Evolutionary conservation across 805 yeast species (phyloP).

Genomic region (Maudiozyma saulgeensis): DNA sequence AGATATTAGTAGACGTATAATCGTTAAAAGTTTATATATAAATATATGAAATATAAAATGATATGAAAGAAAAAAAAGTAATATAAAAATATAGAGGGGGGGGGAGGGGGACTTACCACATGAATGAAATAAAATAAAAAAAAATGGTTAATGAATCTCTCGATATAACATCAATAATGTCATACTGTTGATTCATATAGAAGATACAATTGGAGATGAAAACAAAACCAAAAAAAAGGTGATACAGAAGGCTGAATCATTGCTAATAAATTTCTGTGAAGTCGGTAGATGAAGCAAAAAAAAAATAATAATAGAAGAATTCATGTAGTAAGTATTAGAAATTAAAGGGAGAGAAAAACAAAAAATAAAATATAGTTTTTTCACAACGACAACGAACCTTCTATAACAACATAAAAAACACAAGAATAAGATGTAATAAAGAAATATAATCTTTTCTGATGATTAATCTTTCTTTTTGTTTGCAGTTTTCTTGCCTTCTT

Average conservation of each 20-base stretch:
- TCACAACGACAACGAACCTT: neutral
- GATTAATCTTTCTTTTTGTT: conserved; percentile 3
- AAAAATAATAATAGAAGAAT: neutral
- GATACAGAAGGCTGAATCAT: too few species aligned
- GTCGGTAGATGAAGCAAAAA: neutral
- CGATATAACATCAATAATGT: too few species aligned
- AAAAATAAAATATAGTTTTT: neutral
- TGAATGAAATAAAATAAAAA: neutral
- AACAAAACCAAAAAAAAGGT: too few species aligned
- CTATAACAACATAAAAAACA: neutral
- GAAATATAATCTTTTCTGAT: neutral
- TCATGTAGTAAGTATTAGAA: neutral
- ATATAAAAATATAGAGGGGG: neutral
- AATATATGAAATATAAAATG: neutral
- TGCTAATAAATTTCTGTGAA: too few species aligned
- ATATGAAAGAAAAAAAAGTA: neutral
- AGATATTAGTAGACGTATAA: neutral
- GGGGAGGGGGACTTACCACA: neutral
- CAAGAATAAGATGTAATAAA: neutral
- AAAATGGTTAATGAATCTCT: too few species aligned
- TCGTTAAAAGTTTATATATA: neutral
- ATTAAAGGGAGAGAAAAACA: neutral
- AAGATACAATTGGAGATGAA: too few species aligned
- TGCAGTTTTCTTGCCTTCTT: conserved; percentile 1
- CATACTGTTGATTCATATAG: too few species aligned